A percentile compares a stretch with the other conserved stretches of the same genome.
phyloP scores from a whole-genome alignment of 768 basidiomycete genomes.

The Termitomyces titanicus region DNA sequence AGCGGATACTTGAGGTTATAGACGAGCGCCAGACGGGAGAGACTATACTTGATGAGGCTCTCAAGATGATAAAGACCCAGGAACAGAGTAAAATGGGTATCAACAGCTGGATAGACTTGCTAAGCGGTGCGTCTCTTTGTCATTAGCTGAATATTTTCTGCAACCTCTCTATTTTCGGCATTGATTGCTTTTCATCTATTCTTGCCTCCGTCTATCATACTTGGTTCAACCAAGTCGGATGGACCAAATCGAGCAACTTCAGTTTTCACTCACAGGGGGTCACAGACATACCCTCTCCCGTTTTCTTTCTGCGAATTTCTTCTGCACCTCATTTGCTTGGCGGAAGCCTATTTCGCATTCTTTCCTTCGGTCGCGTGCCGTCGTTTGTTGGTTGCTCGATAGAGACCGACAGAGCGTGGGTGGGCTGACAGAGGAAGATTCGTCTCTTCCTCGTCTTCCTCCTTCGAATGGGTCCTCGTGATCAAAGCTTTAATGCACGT shows the following conservation, averaged over 20 bases:
- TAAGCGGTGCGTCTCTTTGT: slow-evolving; percentile 67
- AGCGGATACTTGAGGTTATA: slow-evolving; percentile 86
- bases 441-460: not conserved
- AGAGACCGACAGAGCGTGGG: not conserved
- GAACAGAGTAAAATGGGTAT: slow-evolving; percentile 74
- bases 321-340: not conserved
- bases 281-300: not conserved
- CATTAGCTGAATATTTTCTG: not conserved
- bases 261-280: not conserved
- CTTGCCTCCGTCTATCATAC: not conserved
- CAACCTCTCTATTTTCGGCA: not conserved
- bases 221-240: not conserved
- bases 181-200: not conserved
- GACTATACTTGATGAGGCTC: slow-evolving; percentile 92
- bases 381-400: not conserved
- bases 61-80: slow-evolving; percentile 91
- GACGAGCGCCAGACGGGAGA: slow-evolving; percentile 93
- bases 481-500: not conserved
- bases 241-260: not conserved
- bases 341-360: not conserved
- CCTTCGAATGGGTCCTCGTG: not conserved
- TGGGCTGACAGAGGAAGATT: not conserved
- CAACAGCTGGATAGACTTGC: slow-evolving; percentile 91
- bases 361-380: not conserved
- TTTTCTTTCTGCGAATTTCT: not conserved